Percentiles rank a stretch among this genome's conserved stretches.
Conservation (phyloP, 768 basidiomycete genomes). For the Mycena maculata region DNA sequence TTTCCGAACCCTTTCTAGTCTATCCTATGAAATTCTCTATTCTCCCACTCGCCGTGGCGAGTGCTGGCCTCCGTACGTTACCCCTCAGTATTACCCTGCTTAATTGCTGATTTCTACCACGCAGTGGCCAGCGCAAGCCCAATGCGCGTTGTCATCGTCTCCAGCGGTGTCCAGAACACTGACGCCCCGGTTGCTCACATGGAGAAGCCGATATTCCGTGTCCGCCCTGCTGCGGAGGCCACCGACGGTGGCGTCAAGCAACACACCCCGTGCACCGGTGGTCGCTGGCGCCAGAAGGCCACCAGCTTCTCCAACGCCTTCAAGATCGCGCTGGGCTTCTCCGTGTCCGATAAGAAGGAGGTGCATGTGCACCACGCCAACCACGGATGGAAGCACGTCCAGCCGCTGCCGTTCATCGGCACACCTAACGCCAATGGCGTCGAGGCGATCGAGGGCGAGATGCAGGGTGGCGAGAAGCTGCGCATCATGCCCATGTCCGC, state of each 20-base stretch:
- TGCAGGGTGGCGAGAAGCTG: slow-evolving; percentile 2
- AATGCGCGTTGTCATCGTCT: slow-evolving; percentile 30
- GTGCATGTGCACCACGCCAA: too few species aligned
- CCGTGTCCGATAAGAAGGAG: slow-evolving; percentile 51
- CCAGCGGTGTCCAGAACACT: slow-evolving; percentile 2
- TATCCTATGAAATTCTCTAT: slow-evolving; percentile 46
- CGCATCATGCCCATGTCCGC: slow-evolving; percentile 31
- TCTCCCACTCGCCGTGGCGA: slow-evolving; percentile 46
- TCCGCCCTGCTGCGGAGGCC: not conserved
- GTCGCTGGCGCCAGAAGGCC: slow-evolving; percentile 59
- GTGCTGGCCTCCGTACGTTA: slow-evolving; percentile 43
- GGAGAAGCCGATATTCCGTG: not conserved
- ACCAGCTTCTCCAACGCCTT: slow-evolving; percentile 65
- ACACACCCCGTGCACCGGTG: slow-evolving; percentile 42
- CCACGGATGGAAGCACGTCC: slow-evolving; percentile 38
- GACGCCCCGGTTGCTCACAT: slow-evolving; percentile 11
- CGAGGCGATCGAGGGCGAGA: not conserved
- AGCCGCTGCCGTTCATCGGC: slow-evolving; percentile 50
- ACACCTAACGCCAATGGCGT: slow-evolving; percentile 33
- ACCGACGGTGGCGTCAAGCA: slow-evolving; percentile 2
- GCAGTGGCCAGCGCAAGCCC: slow-evolving; percentile 33
- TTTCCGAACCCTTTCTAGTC: not conserved
- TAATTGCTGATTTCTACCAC: not conserved
- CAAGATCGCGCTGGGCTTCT: slow-evolving; percentile 66
- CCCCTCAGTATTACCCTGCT: not conserved